These are phyloP conservation scores for Boletus rubroflammeus DNA, from an alignment of 768 basidiomycete genomes.

Conservation along the genomic window DNA sequence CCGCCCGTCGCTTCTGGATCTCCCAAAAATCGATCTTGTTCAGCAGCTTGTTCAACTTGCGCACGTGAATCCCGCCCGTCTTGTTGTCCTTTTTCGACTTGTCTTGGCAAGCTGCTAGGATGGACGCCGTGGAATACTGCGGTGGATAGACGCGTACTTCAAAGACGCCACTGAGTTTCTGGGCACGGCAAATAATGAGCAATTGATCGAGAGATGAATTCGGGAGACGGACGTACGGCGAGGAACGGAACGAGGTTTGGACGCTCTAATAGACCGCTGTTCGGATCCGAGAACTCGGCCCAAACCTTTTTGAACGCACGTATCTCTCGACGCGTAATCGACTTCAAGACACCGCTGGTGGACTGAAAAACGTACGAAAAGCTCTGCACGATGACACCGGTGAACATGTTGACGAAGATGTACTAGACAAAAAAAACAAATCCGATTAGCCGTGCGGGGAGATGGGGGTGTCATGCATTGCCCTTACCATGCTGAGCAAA, in stretches of 20 bases:
- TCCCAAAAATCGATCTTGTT: constrained; percentile 59
- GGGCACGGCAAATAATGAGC: background rate
- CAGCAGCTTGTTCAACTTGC: constrained; percentile 56
- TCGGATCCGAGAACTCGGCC: constrained; percentile 77
- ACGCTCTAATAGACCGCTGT: constrained; percentile 75
- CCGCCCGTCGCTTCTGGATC: constrained; percentile 62
- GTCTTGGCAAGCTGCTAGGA: constrained; percentile 51
- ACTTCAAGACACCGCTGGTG: constrained; percentile 66
- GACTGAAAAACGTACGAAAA: constrained; percentile 95
- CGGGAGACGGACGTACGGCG: constrained; percentile 47
- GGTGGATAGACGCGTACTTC: constrained; percentile 82
- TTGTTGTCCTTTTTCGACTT: constrained; percentile 31
- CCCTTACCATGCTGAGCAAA: constrained; percentile 80
- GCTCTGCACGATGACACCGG: constrained; percentile 93
- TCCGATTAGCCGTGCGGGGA: background rate
- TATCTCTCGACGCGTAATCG: constrained; percentile 88
- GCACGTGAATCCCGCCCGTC: constrained; percentile 58
- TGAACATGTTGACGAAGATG: constrained; percentile 95
- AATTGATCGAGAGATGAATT: background rate
- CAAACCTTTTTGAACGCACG: constrained; percentile 92
- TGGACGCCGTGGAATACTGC: constrained; percentile 58
- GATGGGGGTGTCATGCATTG: constrained; percentile 17
- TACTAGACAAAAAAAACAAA: constrained; percentile 51
- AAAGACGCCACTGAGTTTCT: constrained; percentile 85
- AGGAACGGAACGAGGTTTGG: constrained; percentile 76